Conservation (phyloP, 202 grass and related monocot species). For the Digitaria exilis region DNA sequence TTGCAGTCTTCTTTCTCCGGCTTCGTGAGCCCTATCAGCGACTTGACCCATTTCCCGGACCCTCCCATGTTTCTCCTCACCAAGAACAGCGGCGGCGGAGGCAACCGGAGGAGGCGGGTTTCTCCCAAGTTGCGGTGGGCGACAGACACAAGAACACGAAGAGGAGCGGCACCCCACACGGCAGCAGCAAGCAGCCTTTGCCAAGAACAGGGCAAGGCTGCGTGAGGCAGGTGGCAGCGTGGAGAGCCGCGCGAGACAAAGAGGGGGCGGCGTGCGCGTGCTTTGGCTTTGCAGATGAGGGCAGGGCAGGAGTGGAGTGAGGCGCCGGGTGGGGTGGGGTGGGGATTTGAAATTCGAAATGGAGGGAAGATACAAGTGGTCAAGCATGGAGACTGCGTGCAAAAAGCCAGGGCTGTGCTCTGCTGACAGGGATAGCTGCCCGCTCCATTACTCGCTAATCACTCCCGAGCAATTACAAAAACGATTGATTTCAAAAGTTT, state of each 20-base stretch:
- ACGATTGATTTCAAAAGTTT: neutral
- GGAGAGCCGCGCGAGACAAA: neutral
- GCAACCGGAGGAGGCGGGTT: neutral
- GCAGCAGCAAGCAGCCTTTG: slow-evolving; percentile 4
- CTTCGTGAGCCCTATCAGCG: slow-evolving; percentile 90
- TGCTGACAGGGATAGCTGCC: slow-evolving; percentile 22
- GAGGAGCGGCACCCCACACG: neutral
- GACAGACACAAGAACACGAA: neutral
- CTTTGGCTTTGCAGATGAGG: slow-evolving; percentile 39
- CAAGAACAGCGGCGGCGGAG: slow-evolving; percentile 5
- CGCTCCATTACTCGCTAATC: neutral
- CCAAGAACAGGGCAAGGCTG: slow-evolving; percentile 30
- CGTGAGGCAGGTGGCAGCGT: neutral
- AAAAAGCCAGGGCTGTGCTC: slow-evolving; percentile 25
- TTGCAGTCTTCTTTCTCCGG: slow-evolving; percentile 68
- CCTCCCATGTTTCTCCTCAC: slow-evolving; percentile 44
- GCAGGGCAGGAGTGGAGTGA: neutral
- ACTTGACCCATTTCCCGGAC: slow-evolving; percentile 91
- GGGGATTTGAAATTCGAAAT: slow-evolving; percentile 89
- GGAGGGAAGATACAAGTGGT: slow-evolving; percentile 43
- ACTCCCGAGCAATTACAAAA: neutral
- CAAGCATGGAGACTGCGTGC: slow-evolving; percentile 15
- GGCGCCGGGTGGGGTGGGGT: slow-evolving; percentile 32
- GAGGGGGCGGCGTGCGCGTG: slow-evolving; percentile 32
- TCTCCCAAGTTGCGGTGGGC: neutral